Evolutionary conservation across 495 filamentous ascomycete genomes (phyloP).

Genomic region (Penicillium coffeae): DNA sequence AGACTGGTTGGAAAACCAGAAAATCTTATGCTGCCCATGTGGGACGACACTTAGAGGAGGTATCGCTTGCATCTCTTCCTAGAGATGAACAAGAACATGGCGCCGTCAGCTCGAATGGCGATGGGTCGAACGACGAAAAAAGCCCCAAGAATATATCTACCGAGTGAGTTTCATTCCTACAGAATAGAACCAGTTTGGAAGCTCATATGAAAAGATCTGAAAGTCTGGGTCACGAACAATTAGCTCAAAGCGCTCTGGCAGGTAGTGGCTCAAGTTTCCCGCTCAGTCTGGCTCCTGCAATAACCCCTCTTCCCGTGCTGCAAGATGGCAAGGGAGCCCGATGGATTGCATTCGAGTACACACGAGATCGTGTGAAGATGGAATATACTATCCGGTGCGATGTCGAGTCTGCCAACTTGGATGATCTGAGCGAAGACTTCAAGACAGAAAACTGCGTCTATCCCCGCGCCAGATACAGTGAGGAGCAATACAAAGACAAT

Average conservation of each 20-base stretch:
- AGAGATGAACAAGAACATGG: background rate
- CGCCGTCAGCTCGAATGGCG: too few species aligned
- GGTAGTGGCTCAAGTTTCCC: slow-evolving; percentile 80
- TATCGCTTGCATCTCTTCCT: background rate
- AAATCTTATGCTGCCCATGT: background rate
- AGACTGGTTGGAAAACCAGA: background rate
- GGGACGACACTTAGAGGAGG: background rate
- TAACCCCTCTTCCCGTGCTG: slow-evolving; percentile 87
- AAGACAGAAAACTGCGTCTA: slow-evolving; percentile 98
- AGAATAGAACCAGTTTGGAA: too few species aligned
- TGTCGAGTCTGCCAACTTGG: slow-evolving; percentile 92
- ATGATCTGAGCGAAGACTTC: slow-evolving; percentile 79
- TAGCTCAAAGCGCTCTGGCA: too few species aligned
- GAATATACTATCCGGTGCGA: slow-evolving; percentile 98
- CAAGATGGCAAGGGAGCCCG: slow-evolving; percentile 97
- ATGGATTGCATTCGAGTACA: slow-evolving; percentile 99
- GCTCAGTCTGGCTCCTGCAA: slow-evolving; percentile 96
- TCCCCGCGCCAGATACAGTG: slow-evolving; percentile 87
- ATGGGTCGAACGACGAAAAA: too few species aligned
- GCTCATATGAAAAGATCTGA: too few species aligned
- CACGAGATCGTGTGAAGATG: slow-evolving; percentile 96
- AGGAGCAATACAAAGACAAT: slow-evolving; percentile 95
- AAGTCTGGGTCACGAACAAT: too few species aligned
- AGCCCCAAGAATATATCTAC: too few species aligned
- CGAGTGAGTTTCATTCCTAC: too few species aligned